Percentiles rank a stretch among this genome's conserved stretches.
These are phyloP conservation scores for Aspergillus novofumigatus DNA, from an alignment of 2,329 filamentous ascomycete species.

Conservation along the genomic window DNA sequence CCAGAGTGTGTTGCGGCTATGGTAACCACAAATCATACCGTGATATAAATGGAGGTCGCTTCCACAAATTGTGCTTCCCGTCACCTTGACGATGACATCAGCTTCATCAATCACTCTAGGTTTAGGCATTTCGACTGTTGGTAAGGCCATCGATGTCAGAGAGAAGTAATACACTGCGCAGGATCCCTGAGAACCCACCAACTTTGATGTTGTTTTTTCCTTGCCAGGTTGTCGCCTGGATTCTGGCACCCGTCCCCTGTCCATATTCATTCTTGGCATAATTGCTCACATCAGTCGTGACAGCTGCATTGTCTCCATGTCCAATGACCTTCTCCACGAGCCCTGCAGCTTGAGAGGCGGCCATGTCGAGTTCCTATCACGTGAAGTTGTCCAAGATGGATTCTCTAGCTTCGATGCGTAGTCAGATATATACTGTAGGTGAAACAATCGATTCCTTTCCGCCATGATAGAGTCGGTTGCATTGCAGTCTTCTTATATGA, in stretches of 20 bases:
- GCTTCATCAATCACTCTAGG: slow-evolving; percentile 67
- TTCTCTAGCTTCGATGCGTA: not conserved
- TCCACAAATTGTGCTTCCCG: slow-evolving; percentile 59
- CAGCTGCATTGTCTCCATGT: slow-evolving; percentile 61
- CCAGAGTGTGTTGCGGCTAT: not conserved
- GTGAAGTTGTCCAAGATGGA: not conserved
- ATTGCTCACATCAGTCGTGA: slow-evolving; percentile 65
- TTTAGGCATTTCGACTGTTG: slow-evolving; percentile 58
- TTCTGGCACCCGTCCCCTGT: slow-evolving; percentile 53
- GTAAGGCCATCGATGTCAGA: not conserved
- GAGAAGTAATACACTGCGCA: not conserved
- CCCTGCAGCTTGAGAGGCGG: slow-evolving; percentile 63
- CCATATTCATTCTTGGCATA: slow-evolving; percentile 56
- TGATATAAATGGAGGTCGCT: slow-evolving; percentile 54
- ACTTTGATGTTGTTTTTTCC: slow-evolving; percentile 75
- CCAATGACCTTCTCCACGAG: slow-evolving; percentile 64
- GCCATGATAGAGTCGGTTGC: not conserved
- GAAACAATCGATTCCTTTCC: not conserved
- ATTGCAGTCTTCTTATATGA: not conserved
- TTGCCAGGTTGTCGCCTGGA: slow-evolving; percentile 80
- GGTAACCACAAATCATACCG: slow-evolving; percentile 19
- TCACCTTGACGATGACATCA: slow-evolving; percentile 79
- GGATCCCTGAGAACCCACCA: slow-evolving; percentile 32
- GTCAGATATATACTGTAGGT: not conserved
- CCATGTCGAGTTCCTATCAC: slow-evolving; percentile 39